phyloP scores from a whole-genome alignment of 2,329 filamentous ascomycete species.

The Pseudogymnoascus sp. region DNA sequence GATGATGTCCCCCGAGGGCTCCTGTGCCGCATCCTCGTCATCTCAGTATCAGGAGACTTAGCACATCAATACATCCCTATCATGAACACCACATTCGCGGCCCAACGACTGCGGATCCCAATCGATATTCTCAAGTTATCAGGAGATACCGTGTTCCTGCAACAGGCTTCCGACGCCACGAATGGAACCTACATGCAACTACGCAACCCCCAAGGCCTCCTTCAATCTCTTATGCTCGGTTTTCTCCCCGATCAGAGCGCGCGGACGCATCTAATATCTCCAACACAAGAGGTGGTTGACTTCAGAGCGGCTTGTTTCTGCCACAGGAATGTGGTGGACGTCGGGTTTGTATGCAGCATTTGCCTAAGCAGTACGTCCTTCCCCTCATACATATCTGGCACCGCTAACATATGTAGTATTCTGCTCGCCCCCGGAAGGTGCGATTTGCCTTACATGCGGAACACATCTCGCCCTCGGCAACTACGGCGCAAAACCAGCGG shows the following conservation, averaged over 20 bases:
- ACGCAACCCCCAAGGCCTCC: conserved; percentile 58
- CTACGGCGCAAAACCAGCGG: conserved; percentile 70
- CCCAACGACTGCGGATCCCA: conserved; percentile 77
- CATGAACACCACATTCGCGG: conserved; percentile 97
- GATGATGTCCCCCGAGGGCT: conserved; percentile 41
- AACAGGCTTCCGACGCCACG: conserved; percentile 77
- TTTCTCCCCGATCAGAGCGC: conserved; percentile 69
- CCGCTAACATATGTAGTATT: conserved; percentile 47
- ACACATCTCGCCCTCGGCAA: conserved; percentile 69
- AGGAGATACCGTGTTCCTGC: conserved; percentile 82
- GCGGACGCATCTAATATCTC: conserved; percentile 61
- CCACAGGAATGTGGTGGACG: conserved; percentile 81
- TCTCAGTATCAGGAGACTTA: conserved; percentile 81
- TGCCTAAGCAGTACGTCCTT: conserved; percentile 69
- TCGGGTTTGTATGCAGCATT: conserved; percentile 92
- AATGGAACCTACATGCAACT: conserved; percentile 62
- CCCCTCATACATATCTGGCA: background rate
- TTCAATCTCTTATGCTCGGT: conserved; percentile 92
- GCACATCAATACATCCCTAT: conserved; percentile 91
- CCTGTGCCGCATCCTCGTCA: conserved; percentile 76
- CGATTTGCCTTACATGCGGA: conserved; percentile 75
- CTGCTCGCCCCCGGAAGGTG: conserved; percentile 57
- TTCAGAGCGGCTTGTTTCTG: conserved; percentile 99
- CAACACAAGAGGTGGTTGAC: conserved; percentile 80
- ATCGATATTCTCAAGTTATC: conserved; percentile 87